Evolutionary conservation across 208 protist genomes (phyloP).

Genomic region (Angomonas deanei): DNA sequence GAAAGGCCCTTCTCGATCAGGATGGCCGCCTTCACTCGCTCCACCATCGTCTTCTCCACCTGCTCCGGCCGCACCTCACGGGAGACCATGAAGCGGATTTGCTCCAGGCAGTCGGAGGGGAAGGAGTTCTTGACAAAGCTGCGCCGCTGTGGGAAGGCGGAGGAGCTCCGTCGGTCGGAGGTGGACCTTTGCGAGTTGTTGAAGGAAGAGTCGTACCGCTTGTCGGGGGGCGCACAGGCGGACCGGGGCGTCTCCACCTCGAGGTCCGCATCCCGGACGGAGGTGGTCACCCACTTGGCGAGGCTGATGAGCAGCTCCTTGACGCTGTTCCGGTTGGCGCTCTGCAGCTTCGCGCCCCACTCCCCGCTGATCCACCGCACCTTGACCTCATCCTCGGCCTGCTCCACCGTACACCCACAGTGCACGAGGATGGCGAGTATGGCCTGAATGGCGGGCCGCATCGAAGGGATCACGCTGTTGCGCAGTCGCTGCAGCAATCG

Average conservation of each 20-base stretch:
- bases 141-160: constrained; percentile 35
- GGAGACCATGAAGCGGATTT: constrained; percentile 59
- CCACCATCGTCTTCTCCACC: constrained; percentile 58
- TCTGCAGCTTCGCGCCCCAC: constrained; percentile 80
- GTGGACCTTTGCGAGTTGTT: constrained; percentile 33
- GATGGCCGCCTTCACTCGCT: constrained; percentile 53
- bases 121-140: constrained; percentile 44
- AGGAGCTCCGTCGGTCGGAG: constrained; percentile 51
- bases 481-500: constrained; percentile 64
- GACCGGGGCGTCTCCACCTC: not conserved
- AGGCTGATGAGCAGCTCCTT: constrained; percentile 50
- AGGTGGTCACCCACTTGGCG: constrained; percentile 63
- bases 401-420: constrained; percentile 45
- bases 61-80: constrained; percentile 37
- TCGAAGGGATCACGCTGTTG: constrained; percentile 56
- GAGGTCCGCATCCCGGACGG: constrained; percentile 10
- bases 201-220: constrained; percentile 15
- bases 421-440: constrained; percentile 80
- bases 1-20: constrained; percentile 45
- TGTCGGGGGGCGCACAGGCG: not conserved
- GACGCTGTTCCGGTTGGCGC: constrained; percentile 41
- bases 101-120: constrained; percentile 66
- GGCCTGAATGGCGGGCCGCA: constrained; percentile 78
- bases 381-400: constrained; percentile 80
- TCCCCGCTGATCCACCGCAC: constrained; percentile 84